phyloP scores from a whole-genome alignment of 2,329 filamentous ascomycete species.

The Mycogone perniciosa region DNA sequence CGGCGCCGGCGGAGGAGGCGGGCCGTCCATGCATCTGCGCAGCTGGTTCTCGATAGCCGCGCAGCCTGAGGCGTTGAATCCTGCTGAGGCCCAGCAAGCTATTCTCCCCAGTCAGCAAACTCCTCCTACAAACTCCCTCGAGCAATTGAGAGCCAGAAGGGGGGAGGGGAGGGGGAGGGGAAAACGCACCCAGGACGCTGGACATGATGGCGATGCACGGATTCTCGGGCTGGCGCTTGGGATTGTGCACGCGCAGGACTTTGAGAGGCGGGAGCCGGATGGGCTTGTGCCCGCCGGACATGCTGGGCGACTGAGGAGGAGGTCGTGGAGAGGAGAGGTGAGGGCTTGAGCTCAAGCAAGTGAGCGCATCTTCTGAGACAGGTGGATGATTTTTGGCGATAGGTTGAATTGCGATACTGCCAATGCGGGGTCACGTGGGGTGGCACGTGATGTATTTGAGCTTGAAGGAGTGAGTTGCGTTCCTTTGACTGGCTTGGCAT shows the following conservation, averaged over 20 bases:
- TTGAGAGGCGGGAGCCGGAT: conserved; percentile 54
- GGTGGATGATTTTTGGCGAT: conserved; percentile 4
- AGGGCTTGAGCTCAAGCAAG: not conserved
- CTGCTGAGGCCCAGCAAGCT: conserved; percentile 82
- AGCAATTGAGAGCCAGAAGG: not conserved
- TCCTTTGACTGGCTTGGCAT: not conserved
- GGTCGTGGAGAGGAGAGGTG: not conserved
- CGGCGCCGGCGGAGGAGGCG: conserved; percentile 41
- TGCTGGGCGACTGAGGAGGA: conserved; percentile 21
- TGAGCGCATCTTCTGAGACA: too few relatives aligned
- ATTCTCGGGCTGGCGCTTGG: conserved; percentile 43
- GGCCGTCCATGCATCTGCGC: conserved; percentile 72
- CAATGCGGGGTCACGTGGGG: conserved; percentile 3
- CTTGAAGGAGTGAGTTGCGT: not conserved
- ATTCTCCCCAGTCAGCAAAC: conserved; percentile 1
- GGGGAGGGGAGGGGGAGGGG: not conserved
- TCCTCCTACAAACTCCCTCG: not conserved
- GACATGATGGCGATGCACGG: conserved; percentile 53
- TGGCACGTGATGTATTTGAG: not conserved
- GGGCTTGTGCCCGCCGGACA: conserved; percentile 42
- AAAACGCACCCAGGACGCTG: conserved; percentile 45
- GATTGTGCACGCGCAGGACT: conserved; percentile 47
- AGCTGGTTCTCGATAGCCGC: conserved; percentile 53
- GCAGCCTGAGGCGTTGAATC: conserved; percentile 57
- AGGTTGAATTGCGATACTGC: not conserved